These are phyloP conservation scores for Oidium heveae DNA, from an alignment of 2,329 filamentous ascomycete genomes.

Conservation along the genomic window DNA sequence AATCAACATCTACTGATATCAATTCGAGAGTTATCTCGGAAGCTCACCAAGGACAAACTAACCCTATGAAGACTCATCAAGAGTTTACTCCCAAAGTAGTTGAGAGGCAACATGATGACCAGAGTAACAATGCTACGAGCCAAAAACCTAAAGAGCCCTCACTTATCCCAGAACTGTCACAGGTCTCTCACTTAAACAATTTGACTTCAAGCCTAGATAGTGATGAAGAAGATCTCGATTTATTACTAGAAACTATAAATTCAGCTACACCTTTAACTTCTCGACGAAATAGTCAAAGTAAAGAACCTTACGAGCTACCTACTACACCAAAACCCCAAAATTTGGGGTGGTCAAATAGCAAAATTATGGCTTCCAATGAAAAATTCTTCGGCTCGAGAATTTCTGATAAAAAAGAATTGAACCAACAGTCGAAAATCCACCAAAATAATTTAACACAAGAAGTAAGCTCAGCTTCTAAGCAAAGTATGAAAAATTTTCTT, in stretches of 20 bases:
- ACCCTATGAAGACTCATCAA: background rate
- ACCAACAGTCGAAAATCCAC: background rate
- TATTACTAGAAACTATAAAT: conserved; percentile 13
- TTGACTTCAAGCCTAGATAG: conserved; percentile 1
- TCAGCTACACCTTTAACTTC: conserved; percentile 10
- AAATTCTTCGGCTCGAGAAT: background rate
- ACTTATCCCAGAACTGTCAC: conserved; percentile 7
- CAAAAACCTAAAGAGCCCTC: conserved; percentile 2
- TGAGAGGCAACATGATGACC: background rate
- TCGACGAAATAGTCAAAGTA: too few species aligned
- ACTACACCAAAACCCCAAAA: too few species aligned
- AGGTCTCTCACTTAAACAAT: conserved; percentile 8
- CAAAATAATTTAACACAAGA: background rate
- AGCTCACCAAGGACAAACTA: too few species aligned
- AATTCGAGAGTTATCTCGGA: background rate
- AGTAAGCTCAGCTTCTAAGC: background rate
- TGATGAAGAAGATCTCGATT: conserved; percentile 11
- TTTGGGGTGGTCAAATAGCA: background rate
- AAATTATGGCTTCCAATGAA: background rate
- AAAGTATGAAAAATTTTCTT: too few species aligned
- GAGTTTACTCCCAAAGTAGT: background rate
- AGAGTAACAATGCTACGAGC: background rate
- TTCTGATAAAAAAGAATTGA: background rate
- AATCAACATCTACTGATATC: background rate
- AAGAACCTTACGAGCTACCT: too few species aligned